Evolutionary conservation across 2,329 filamentous ascomycete genomes (phyloP), one percentile per base, ranked within the genome.

Genomic region (Sporothrix variecibatus): DNA sequence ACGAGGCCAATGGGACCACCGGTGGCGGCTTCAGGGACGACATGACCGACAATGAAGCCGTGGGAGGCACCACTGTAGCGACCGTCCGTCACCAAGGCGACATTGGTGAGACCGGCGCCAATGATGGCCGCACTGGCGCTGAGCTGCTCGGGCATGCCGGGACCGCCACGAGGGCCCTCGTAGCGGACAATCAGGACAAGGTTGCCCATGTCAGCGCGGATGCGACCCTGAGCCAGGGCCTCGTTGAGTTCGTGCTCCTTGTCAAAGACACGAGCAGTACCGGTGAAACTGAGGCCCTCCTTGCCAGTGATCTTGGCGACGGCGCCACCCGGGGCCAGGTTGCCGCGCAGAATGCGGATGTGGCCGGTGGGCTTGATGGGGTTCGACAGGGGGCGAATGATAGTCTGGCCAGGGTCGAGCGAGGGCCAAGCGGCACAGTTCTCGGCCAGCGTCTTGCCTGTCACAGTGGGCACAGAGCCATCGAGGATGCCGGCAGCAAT

Each of bases 221-320:
- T 87, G 7, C 86, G 81, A 28, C 92, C 92, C 67, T 84, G 84
- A 71, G 87, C 88, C 9, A 98, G 86, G 0, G 95, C 94, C 0
- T 86, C 83, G 81, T 97, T 91, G 62, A 98, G 90, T 78, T 91
- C 87, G 78, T 90, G 87, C 82, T 98, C 95, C 80, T 96, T 95
- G 83, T 98, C 86, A 82, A 96, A 98, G 64, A 97, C 93, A 26
- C 91, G 88, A 0, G 94, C 95, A 77, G 90, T 90, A 68, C 95
- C 95, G 0, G 87, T 91, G 82, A 98, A 98, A 15, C 84, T 86
- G 7, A 94, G 87, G 2, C 95, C 95, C 82, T 98, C 95, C 82
- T 98, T 98, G 49, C 95, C 95, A 0, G 95, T 98, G 82, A 98
- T 98, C 83, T 98, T 98, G 75, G 94, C 95, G 1, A 98, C 95